Evolutionary conservation across 2,329 filamentous ascomycete species (phyloP), one percentile per base, ranked within the genome.

Genomic region (Metarhizium album): DNA sequence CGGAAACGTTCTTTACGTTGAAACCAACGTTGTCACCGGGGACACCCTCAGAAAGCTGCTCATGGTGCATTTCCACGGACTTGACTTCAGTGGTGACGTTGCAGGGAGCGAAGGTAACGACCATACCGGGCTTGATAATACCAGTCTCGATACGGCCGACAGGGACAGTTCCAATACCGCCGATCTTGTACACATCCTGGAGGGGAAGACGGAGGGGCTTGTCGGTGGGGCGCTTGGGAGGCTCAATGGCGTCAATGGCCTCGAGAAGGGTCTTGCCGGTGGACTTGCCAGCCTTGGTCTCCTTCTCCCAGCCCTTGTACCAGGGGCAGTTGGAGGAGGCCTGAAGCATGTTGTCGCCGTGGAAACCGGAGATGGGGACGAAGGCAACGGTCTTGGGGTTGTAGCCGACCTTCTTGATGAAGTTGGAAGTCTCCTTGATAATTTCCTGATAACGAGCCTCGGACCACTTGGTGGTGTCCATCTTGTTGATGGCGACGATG

Each of bases 361-460:
- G 86, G 90, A 98, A 98, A 67, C 93, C 93, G 67, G 93, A 97
- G 87, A 98, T 97, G 72, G 93, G 93, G 70, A 98, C 93, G 83
- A 98, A 98, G 67, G 91, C 82, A 71, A 97, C 90, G 66, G 78
- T 74, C 89, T 97, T 97, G 80, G 93, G 91, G 88, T 97, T 96
- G 89, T 91, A 98, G 75, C 93, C 93, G 77, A 97, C 91, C 90
- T 98, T 97, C 91, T 97, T 98, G 89, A 98, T 96, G 88, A 97
- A 97, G 83, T 82, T 86, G 79, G 90, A 94, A 67, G 90, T 96
- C 85, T 98, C 93, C 90, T 97, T 97, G 86, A 97, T 91, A 75
- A 98, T 97, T 78, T 97, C 93, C 72, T 90, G 79, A 89, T 79
- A 97, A 80, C 93, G 91, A 61, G 84, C 78, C 87, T 97, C 86